Base-by-base conservation (phyloP, 2,329 filamentous ascomycete species). In the Domatiomyces catenatus region DNA sequence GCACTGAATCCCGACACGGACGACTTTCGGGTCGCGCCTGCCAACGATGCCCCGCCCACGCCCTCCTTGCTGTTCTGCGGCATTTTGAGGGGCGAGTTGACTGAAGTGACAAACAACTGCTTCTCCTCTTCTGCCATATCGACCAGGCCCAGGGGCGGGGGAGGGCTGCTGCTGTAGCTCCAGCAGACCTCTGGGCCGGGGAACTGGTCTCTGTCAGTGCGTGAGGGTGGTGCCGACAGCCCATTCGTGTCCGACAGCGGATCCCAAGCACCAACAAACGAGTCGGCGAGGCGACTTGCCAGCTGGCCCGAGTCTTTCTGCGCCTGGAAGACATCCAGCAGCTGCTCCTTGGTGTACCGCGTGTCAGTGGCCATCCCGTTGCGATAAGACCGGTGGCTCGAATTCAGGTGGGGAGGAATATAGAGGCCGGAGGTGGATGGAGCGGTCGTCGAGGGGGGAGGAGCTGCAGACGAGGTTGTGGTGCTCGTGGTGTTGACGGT, bases 31-130 rank as follows among this genome's bases (percentile, higher is more conserved):
- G 83, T 77, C 32, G 32, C 5, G 50, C 84, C 81, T 8, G 75
- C 61, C 10, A 55, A 50, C 3, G 57, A 47, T 8, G 73, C 74
- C 47, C 64, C 76, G 65, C 67, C 75, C 66, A 65, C 75, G 53
- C 66, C 74, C 66, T 69, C 80, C 70, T 86, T 90, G 60, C 72
- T 74, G 54, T 72, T 77, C 62, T 86, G 83, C 28, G 80, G 78
- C 7, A 86, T 84, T 68, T 96, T 96, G 59, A 95, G 73, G 32
- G 88, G 84, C 36, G 92, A 95, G 66, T 96, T 98, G 63, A 98
- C 88, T 56, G 93, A 92, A 48, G 77, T 79, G 48, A 80, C 69
- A 67, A 95, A 95, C 56, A 84, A 72, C 84, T 94, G 77, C 68
- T 71, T 76, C 67, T 83, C 80, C 49, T 80, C 77, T 46, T 81